Conservation (phyloP, 352 stramenopile genomes). For the Elongisporangium prolatum region DNA sequence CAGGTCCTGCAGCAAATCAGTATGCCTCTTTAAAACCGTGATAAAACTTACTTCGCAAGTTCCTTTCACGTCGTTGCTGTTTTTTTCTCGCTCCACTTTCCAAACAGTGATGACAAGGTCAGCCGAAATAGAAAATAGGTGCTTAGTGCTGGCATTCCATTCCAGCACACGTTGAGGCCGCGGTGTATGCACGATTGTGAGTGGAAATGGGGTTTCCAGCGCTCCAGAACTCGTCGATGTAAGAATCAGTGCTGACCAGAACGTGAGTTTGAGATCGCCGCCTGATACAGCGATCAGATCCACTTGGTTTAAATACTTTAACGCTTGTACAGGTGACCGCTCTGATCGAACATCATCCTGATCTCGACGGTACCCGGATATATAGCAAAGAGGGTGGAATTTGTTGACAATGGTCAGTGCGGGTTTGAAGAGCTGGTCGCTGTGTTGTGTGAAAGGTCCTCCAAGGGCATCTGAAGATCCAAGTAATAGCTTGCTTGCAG, state of each 20-base stretch:
- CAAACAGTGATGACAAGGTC: constrained; percentile 69
- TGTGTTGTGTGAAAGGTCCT: not conserved
- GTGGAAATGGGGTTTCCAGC: constrained; percentile 51
- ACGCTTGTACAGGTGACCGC: constrained; percentile 62
- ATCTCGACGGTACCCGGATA: constrained; percentile 61
- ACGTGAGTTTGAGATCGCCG: constrained; percentile 74
- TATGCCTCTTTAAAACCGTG: constrained; percentile 60
- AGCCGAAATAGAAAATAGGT: constrained; percentile 69
- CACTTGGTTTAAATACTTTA: constrained; percentile 58
- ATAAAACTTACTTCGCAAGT: constrained; percentile 51
- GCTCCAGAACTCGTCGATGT: constrained; percentile 55
- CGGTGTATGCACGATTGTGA: constrained; percentile 61
- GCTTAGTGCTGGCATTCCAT: constrained; percentile 44
- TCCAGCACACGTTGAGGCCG: constrained; percentile 69
- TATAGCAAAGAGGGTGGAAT: constrained; percentile 71
- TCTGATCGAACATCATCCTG: constrained; percentile 75
- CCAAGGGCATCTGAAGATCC: not conserved
- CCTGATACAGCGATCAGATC: constrained; percentile 68
- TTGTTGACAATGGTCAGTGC: constrained; percentile 54
- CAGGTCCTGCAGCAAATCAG: constrained; percentile 66
- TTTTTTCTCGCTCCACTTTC: constrained; percentile 34
- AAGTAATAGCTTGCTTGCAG: not conserved
- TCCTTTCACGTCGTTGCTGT: constrained; percentile 25
- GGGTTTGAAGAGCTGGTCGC: constrained; percentile 22
- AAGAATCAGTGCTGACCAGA: constrained; percentile 63